Evolutionary conservation across 768 basidiomycete species (phyloP), one percentile per base, ranked within the genome.

Genomic region (Leccinum rimulosum): DNA sequence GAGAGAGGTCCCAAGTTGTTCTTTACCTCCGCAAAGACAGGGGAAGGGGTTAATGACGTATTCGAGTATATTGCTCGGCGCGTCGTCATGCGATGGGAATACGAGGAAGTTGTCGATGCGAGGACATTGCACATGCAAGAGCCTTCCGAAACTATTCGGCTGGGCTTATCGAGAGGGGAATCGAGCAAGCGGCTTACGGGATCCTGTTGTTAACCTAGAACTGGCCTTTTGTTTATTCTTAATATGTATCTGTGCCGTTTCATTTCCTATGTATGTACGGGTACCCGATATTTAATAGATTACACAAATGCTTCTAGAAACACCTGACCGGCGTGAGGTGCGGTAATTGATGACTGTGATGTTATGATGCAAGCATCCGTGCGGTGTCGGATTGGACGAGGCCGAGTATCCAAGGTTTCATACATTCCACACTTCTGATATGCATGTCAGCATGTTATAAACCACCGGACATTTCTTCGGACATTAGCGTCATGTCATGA

Each of bases 11-110:
- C 89, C 0, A 82, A 78, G 69, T 73, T 91, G 11, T 89, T 91
- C 71, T 87, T 88, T 67, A 83, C 88, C 6, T 89, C 86, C 1
- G 90, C 91, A 3, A 90, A 90, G 73, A 90, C 88, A 4, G 91
- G 91, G 0, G 80, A 82, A 36, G 85, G 88, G 8, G 88, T 92
- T 0, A 52, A 68, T 1, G 86, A 85, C 1, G 85, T 91, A n/a
- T 93, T 93, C 66, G 87, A 84, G 68, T 91, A 91, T 65, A 77
- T 93, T 45, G 88, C 84, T 4, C 67, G 73, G 52, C 76, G 89
- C 28, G 87, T 93, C 9, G 78, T 85, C 36, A 66, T 69, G 61
- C 74, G 80, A 60, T 86, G 84, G 84, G 90, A 86, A 66, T 84
- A 84, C 66, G 87, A 90, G 56, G 89, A 88, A 56, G 74, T 75